Conservation (phyloP, 192 early-diverging fungal species). For the Podila verticillata region DNA sequence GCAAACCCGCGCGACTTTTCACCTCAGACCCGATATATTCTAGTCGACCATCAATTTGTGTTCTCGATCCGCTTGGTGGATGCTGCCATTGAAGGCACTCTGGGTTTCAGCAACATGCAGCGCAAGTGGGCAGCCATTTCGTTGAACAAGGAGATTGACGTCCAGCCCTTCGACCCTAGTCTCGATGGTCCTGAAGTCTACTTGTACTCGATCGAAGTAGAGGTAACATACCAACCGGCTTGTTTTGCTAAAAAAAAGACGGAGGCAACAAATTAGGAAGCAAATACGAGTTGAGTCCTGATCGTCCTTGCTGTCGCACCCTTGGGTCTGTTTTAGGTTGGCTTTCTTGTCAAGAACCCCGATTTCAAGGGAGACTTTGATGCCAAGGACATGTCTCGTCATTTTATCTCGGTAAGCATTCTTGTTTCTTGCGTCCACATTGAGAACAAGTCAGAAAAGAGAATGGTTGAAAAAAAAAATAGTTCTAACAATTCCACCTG, state of each 20-base stretch:
- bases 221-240: constrained; percentile 13
- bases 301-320: background rate
- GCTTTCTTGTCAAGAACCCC: constrained; percentile 60
- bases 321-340: constrained; percentile 53
- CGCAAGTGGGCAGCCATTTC: constrained; percentile 61
- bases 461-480: too few relatives aligned
- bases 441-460: too few relatives aligned
- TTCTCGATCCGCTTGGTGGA: constrained; percentile 73
- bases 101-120: constrained; percentile 46
- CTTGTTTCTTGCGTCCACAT: background rate
- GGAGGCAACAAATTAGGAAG: background rate
- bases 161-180: constrained; percentile 60
- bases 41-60: constrained; percentile 81
- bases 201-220: constrained; percentile 28
- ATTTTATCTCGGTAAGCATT: constrained; percentile 60
- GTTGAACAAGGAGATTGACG: constrained; percentile 64
- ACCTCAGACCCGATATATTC: constrained; percentile 71
- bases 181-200: constrained; percentile 50
- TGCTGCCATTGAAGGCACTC: constrained; percentile 6
- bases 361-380: constrained; percentile 71
- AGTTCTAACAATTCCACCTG: too few relatives aligned
- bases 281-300: background rate
- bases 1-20: constrained; percentile 79
- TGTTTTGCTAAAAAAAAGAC: background rate
- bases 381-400: constrained; percentile 74